Percentiles rank a stretch among this genome's conserved stretches.
phyloP scores from a whole-genome alignment of 768 basidiomycete genomes.

The Leccinellum rugosiceps region DNA sequence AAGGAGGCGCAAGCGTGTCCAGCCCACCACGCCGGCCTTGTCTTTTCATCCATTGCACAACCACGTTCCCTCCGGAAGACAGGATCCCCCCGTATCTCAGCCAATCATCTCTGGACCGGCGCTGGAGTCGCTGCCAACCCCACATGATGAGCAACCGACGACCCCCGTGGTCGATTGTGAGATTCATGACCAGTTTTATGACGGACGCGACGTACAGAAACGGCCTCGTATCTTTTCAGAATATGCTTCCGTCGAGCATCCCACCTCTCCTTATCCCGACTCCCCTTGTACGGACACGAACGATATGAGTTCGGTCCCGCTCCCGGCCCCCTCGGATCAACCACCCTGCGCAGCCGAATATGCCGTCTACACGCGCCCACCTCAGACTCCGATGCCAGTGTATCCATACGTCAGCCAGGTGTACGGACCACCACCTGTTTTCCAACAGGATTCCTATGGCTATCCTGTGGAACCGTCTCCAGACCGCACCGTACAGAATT shows the following conservation, averaged over 20 bases:
- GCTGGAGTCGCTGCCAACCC: conserved; percentile 7
- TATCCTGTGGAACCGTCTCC: conserved; percentile 6
- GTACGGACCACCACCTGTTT: conserved; percentile 4
- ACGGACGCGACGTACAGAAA: conserved; percentile 13
- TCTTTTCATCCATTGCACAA: conserved; percentile 19
- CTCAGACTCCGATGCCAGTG: background rate
- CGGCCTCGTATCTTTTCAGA: conserved; percentile 16
- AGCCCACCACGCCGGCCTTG: conserved; percentile 19
- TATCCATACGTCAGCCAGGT: conserved; percentile 1
- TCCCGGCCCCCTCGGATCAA: conserved; percentile 24
- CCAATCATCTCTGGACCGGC: conserved; percentile 4
- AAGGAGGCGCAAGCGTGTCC: conserved; percentile 24
- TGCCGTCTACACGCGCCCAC: background rate
- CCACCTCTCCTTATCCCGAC: conserved; percentile 8
- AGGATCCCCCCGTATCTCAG: conserved; percentile 10
- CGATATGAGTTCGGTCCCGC: conserved; percentile 9
- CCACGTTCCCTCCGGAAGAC: conserved; percentile 24
- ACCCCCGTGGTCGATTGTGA: conserved; percentile 9
- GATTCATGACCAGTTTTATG: conserved; percentile 2
- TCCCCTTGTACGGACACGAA: conserved; percentile 14
- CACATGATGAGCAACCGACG: conserved; percentile 9
- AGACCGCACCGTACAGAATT: conserved; percentile 14
- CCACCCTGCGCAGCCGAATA: conserved; percentile 16
- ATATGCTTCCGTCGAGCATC: conserved; percentile 3
- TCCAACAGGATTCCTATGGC: conserved; percentile 14